Base-by-base conservation (phyloP, 768 basidiomycete genomes). In the Suillus luteus region DNA sequence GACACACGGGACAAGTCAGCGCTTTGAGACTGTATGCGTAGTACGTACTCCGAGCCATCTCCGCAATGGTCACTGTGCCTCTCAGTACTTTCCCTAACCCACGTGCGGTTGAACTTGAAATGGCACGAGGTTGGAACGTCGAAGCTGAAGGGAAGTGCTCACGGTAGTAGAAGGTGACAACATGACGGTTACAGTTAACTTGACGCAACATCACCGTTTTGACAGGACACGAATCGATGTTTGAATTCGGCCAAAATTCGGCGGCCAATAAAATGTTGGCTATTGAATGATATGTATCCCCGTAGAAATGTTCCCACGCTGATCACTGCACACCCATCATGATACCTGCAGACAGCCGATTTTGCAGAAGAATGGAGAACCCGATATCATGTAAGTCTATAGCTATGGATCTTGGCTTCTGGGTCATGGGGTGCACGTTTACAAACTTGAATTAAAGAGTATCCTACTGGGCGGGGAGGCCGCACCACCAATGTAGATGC, bases 371-470 rank as follows among this genome's bases (percentile, higher is more conserved):
- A 85, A 31, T 31, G 31, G 31, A 31, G 31, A 31, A 31, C 31
- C 31, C 27, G 27, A 71, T 27, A 27, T 27, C 64, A 62, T 76
- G 73, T 66, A 59, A 43, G 68, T 67, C 37, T 33, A 31, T 37
- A 2, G 31, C 31, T 12, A 17, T 37, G 8, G 7, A 57, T 43
- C 48, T 12, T 31, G 10, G 27, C 46, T 48, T 19, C 24, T 24
- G 51, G 2, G 22, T 44, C 31, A 48, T 33, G 51, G 17, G 5
- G n/a, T 60, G 49, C 54, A 8, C 51, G 40, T 33, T 15, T 15
- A 52, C 59, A 86, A 59, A 86, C n/a, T n/a, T n/a, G n/a, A n/a
- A n/a, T 85, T 12, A 72, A 6, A 72, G 69, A 3, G 77, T 88
- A 22, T 81, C 84, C 11, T 65, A 70, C 31, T 31, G 46, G 82